Percentiles rank a stretch among this genome's conserved stretches.
These are phyloP conservation scores for Ustilago esculenta DNA, from an alignment of 1,284 basidiomycete species.

Conservation along the genomic window DNA sequence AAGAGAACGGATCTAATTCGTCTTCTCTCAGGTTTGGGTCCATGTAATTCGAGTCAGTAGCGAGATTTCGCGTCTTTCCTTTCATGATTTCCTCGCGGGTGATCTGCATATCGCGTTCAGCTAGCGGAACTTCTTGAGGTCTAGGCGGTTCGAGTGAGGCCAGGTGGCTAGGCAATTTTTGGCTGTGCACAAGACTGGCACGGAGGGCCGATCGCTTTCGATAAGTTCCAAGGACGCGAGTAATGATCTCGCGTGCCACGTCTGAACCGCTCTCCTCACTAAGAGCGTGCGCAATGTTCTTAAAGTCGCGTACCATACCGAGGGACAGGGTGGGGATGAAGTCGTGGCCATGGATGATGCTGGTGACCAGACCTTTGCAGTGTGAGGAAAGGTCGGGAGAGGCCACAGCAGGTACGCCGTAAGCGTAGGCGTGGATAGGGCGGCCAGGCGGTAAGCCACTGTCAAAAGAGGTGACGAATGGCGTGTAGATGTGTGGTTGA, in stretches of 20 bases:
- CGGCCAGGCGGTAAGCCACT: conserved; percentile 70
- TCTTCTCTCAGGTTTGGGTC: conserved; percentile 50
- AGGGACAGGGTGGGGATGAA: conserved; percentile 69
- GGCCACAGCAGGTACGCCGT: conserved; percentile 56
- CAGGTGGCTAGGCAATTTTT: conserved; percentile 17
- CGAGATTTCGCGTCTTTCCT: conserved; percentile 52
- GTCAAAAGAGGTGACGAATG: conserved; percentile 69
- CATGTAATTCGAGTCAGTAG: conserved; percentile 42
- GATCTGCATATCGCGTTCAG: conserved; percentile 41
- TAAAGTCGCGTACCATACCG: conserved; percentile 70
- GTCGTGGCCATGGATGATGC: conserved; percentile 69
- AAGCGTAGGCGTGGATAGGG: conserved; percentile 70
- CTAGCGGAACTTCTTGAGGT: conserved; percentile 39
- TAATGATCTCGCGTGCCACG: conserved; percentile 70
- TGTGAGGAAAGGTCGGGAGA: conserved; percentile 69
- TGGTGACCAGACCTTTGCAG: conserved; percentile 69
- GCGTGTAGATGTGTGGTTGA: conserved; percentile 68
- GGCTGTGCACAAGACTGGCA: conserved; percentile 10
- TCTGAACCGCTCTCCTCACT: conserved; percentile 50
- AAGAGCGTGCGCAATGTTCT: conserved; percentile 68
- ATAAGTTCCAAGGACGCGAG: conserved; percentile 66
- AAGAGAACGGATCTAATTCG: conserved; percentile 38
- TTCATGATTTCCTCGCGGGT: conserved; percentile 46
- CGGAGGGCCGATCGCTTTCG: conserved; percentile 50
- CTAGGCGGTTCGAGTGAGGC: conserved; percentile 29